Evolutionary conservation across 176 grass and related monocot genomes (phyloP), one percentile per base, ranked within the genome.

Genomic region (Cenchrus purpureus): DNA sequence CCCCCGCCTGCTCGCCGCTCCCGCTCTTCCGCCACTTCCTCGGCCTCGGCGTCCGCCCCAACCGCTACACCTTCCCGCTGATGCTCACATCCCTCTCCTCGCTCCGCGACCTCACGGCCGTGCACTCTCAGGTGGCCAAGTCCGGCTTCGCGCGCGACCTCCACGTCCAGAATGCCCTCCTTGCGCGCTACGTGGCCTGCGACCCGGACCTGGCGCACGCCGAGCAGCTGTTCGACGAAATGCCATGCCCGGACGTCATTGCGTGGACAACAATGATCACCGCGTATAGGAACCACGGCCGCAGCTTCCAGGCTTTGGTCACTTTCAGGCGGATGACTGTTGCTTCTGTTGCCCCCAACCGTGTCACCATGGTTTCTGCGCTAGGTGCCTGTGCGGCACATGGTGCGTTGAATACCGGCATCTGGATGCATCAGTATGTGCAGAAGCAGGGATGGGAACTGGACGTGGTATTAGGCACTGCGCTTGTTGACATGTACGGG

Each of bases 401-500:
- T 59, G 79, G 93, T 0, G 82, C 93, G 0, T 4, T 90, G 0
- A 85, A 95, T 45, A 74, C 78, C 34, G 90, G 90, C 4, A n/a
- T 90, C 19, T 90, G 93, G 93, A 95, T 95, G 29, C 87, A 95
- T 64, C 78, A 86, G 56, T 88, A 90, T 57, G 57, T 90, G 46
- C 67, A 57, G 85, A 83, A 55, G 64, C 82, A 70, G 8, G 83
- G 71, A 51, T 92, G 93, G 93, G 85, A 90, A 15, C 32, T 95
- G 59, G 90, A 92, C 61, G 85, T 92, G 53, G 79, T 95, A 10
- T n/a, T 95, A 61, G 93, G 90, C 32, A 92, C 90, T 2, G 76
- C 87, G 4, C 74, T 95, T 32, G 70, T 95, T 10, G 87, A 92
- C 85, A 92, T 95, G 93, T 95, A 95, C 14, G 87, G 85, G 9